These are phyloP conservation scores for Harrya chromipes DNA, from an alignment of 768 basidiomycete genomes.

Conservation along the genomic window DNA sequence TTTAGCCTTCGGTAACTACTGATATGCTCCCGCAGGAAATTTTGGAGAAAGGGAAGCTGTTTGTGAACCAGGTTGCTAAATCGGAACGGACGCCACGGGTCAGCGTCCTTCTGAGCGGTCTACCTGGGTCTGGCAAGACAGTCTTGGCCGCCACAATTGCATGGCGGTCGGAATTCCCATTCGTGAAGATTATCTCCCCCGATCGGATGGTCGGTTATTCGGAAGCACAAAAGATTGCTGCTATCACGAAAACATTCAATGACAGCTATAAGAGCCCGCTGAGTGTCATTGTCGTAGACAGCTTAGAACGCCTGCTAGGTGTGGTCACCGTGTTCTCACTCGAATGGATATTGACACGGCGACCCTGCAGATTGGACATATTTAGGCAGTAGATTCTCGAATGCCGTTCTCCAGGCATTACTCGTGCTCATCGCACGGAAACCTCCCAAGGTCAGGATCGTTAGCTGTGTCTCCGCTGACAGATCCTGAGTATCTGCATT, in stretches of 20 bases:
- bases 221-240: slow-evolving; percentile 87
- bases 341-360: slow-evolving; percentile 5
- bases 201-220: slow-evolving; percentile 96
- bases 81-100: slow-evolving; percentile 91
- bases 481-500: slow-evolving; percentile 9
- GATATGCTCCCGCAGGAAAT: slow-evolving; percentile 56
- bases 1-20: slow-evolving; percentile 4
- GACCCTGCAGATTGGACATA: slow-evolving; percentile 81
- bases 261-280: slow-evolving; percentile 98
- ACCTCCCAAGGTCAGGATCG: slow-evolving; percentile 80
- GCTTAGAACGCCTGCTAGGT: slow-evolving; percentile 91
- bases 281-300: slow-evolving; percentile 95
- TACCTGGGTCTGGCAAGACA: slow-evolving; percentile 90
- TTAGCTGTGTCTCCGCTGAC: not conserved
- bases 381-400: slow-evolving; percentile 95
- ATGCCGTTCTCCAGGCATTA: slow-evolving; percentile 85
- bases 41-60: slow-evolving; percentile 78
- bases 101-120: slow-evolving; percentile 84
- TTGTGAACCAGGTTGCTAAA: slow-evolving; percentile 91
- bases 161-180: slow-evolving; percentile 89
- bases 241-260: slow-evolving; percentile 88
- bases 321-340: slow-evolving; percentile 20
- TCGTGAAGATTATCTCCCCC: slow-evolving; percentile 95
- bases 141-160: slow-evolving; percentile 94
- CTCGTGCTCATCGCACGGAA: slow-evolving; percentile 83